Percentiles rank a stretch among this genome's conserved stretches.
Conservation (phyloP, 352 stramenopile species). For the Phytophthora pluvialis region DNA sequence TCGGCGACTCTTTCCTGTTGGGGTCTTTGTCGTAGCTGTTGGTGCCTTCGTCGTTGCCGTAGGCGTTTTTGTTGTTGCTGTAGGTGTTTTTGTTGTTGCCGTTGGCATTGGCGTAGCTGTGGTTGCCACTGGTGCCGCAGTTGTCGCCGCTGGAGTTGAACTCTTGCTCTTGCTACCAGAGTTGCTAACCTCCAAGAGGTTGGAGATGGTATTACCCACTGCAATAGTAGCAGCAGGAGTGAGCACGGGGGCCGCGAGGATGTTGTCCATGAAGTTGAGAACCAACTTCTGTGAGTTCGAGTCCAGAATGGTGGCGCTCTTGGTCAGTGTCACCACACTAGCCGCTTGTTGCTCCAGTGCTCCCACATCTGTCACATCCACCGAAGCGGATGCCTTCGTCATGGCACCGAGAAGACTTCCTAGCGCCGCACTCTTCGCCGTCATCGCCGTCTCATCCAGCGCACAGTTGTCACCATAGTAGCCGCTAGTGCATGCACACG, state of each 20-base stretch:
- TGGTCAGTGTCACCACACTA: slow-evolving; percentile 72
- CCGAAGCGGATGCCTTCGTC: slow-evolving; percentile 50
- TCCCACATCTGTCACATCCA: slow-evolving; percentile 56
- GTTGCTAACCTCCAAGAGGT: slow-evolving; percentile 54
- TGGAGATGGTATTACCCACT: slow-evolving; percentile 68
- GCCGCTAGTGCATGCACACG: slow-evolving; percentile 50
- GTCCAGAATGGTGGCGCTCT: slow-evolving; percentile 65
- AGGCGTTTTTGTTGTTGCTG: neutral
- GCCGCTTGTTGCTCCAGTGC: slow-evolving; percentile 70
- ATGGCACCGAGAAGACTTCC: slow-evolving; percentile 66
- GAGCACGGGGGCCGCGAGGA: slow-evolving; percentile 60
- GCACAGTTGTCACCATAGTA: slow-evolving; percentile 74
- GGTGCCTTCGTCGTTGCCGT: slow-evolving; percentile 4
- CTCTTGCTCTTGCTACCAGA: slow-evolving; percentile 21
- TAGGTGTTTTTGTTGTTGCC: slow-evolving; percentile 4
- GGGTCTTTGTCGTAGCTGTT: slow-evolving; percentile 2
- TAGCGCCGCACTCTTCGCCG: slow-evolving; percentile 56
- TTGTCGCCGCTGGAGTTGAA: slow-evolving; percentile 9
- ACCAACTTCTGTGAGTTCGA: slow-evolving; percentile 48
- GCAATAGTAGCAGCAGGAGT: slow-evolving; percentile 50
- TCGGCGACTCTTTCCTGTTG: slow-evolving; percentile 14
- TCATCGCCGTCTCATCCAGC: slow-evolving; percentile 53
- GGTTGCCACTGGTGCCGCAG: neutral
- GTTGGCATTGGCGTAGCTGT: neutral
- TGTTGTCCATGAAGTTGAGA: slow-evolving; percentile 64